Evolutionary conservation across 2,329 filamentous ascomycete genomes (phyloP).

Genomic region (Elsinoe arachidis): DNA sequence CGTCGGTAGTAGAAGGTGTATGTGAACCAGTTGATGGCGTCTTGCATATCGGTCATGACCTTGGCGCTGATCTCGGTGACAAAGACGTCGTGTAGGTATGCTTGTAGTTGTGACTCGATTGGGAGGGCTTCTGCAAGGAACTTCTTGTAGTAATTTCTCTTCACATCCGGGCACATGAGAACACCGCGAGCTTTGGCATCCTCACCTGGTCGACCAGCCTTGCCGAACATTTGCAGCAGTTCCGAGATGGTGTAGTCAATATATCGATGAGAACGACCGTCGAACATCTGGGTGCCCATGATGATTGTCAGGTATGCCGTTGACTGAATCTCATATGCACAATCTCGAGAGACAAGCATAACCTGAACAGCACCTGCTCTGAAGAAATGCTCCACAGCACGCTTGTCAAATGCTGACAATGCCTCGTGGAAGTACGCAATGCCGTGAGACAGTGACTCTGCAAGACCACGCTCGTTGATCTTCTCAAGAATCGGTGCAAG

Average conservation of each 20-base stretch:
- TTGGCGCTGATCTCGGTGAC: slow-evolving; percentile 95
- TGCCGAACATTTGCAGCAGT: slow-evolving; percentile 95
- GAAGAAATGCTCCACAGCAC: slow-evolving; percentile 88
- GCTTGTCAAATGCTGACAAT: slow-evolving; percentile 77
- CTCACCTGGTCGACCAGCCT: slow-evolving; percentile 67
- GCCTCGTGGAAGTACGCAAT: slow-evolving; percentile 98
- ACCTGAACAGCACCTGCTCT: slow-evolving; percentile 83
- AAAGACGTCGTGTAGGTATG: slow-evolving; percentile 89
- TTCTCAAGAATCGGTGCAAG: slow-evolving; percentile 72
- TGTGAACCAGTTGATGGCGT: slow-evolving; percentile 96
- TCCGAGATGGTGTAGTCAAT: slow-evolving; percentile 93
- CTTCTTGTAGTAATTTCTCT: slow-evolving; percentile 97
- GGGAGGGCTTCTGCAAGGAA: slow-evolving; percentile 94
- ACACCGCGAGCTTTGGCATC: slow-evolving; percentile 81
- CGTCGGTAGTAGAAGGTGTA: slow-evolving; percentile 98
- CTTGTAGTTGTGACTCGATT: slow-evolving; percentile 87
- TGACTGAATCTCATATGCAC: slow-evolving; percentile 89
- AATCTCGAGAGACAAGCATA: slow-evolving; percentile 71
- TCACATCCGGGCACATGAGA: slow-evolving; percentile 91
- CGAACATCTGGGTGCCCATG: slow-evolving; percentile 97
- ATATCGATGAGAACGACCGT: slow-evolving; percentile 93
- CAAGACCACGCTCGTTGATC: slow-evolving; percentile 76
- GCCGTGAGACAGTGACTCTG: slow-evolving; percentile 83
- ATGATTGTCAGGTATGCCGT: slow-evolving; percentile 86
- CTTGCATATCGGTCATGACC: slow-evolving; percentile 89